Conservation (phyloP, 176 grass and related monocot genomes). For the barley (Hordeum vulgare) region MorexV3_pseudomolecules_assembly NC_058524.1:44918972-44919471, state of each 20-base stretch:
- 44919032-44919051: not conserved
- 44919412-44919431: conserved; percentile 45
- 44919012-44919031: not conserved
- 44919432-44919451: conserved; percentile 46
- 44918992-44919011: not conserved
- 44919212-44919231: not conserved
- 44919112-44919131: not conserved
- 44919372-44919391: conserved; percentile 48
- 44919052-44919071: not conserved
- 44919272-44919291: not conserved
- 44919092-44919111: not conserved
- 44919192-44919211: not conserved
- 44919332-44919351: conserved; percentile 56
- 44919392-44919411: conserved; percentile 54
- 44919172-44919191: not conserved
- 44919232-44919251: not conserved
- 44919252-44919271: not conserved
- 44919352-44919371: conserved; percentile 64
- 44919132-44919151: not conserved
- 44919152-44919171: not conserved
- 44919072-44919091: not conserved
- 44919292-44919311: conserved; percentile 43
- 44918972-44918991: not conserved
- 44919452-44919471: conserved; percentile 33
- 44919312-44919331: conserved; percentile 47